Conservation (phyloP, 1,284 basidiomycete genomes). For the Trametes versicolor region DNA sequence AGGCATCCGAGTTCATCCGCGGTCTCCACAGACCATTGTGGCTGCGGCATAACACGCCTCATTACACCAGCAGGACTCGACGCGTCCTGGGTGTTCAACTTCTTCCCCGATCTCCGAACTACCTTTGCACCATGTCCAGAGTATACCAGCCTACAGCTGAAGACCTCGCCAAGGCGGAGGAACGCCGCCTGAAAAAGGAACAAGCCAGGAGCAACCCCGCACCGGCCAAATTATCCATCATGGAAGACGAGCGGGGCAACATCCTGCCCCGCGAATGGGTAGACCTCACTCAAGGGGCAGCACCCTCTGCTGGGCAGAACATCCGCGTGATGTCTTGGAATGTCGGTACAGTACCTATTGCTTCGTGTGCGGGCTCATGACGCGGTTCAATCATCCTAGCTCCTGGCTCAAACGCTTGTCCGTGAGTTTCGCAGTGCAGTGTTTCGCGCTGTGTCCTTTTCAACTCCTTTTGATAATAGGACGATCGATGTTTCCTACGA, state of each 20-base stretch:
- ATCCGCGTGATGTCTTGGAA: slow-evolving; percentile 82
- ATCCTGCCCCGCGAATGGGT: slow-evolving; percentile 67
- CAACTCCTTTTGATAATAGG: slow-evolving; percentile 54
- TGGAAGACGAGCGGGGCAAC: slow-evolving; percentile 41
- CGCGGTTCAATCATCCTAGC: slow-evolving; percentile 47
- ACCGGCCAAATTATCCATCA: background rate
- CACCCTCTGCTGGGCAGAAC: slow-evolving; percentile 30
- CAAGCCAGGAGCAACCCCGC: slow-evolving; percentile 28
- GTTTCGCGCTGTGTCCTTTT: background rate
- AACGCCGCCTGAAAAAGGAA: slow-evolving; percentile 61
- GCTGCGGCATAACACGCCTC: slow-evolving; percentile 7
- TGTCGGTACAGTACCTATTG: slow-evolving; percentile 55
- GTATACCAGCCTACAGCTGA: slow-evolving; percentile 56
- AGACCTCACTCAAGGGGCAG: slow-evolving; percentile 41
- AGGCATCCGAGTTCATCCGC: background rate
- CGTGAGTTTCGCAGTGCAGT: slow-evolving; percentile 59
- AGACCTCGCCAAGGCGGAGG: slow-evolving; percentile 62
- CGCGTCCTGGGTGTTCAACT: background rate
- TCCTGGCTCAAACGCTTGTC: slow-evolving; percentile 81
- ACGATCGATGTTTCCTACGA: slow-evolving; percentile 85
- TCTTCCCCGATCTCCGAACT: background rate
- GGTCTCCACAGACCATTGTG: slow-evolving; percentile 16
- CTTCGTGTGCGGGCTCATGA: slow-evolving; percentile 31
- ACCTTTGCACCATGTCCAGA: slow-evolving; percentile 29
- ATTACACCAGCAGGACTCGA: background rate